Base-by-base conservation (phyloP, 2,329 filamentous ascomycete genomes). In the Aureobasidium sp. region DNA sequence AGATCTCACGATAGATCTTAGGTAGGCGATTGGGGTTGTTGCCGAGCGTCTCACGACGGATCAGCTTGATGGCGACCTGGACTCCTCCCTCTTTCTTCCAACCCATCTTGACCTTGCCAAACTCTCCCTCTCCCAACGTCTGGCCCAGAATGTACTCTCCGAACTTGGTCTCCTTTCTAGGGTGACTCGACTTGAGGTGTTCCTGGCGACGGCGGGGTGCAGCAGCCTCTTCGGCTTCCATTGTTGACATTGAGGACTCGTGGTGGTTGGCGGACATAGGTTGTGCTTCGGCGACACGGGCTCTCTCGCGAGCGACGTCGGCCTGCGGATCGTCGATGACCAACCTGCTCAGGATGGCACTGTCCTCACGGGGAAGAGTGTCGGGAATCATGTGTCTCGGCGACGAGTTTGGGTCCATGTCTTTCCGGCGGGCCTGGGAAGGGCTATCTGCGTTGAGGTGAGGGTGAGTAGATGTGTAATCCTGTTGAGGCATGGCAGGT, bases 1-100 rank as follows among this genome's bases (percentile, higher is more conserved):
- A 85, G 64, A 99, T 96, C 75, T 99, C 94, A 64, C 94, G 91
- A 77, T 97, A 92, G 69, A 99, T 99, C 78, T 99, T 99, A 71
- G 91, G 90, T 64, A 99, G 81, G 54, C 94, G 86, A 62, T 87
- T 91, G 3, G 92, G 90, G 72, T 97, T 97, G 65, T 85, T 87
- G 50, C 92, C 92, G 42, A 99, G 84, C 25, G 85, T 90, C 71
- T 99, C 94, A 68, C 93, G 86, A 70, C 94, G 89, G 73, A 99
- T 97, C 67, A 97, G 85, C 76, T 99, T 99, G 80, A 99, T 97
- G 65, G 94, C 94, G 68, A 99, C 94, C 82, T 94, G 72, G 36
- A 96, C 89, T 66, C 87, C 92, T 63, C 91, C 92, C 75, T 96
- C 92, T 73, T 91, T 89, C 75, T 97, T 97, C 94, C 94, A 99